Base-by-base conservation (phyloP, 768 basidiomycete genomes). In the Porpolomopsis calyptriformis region DNA sequence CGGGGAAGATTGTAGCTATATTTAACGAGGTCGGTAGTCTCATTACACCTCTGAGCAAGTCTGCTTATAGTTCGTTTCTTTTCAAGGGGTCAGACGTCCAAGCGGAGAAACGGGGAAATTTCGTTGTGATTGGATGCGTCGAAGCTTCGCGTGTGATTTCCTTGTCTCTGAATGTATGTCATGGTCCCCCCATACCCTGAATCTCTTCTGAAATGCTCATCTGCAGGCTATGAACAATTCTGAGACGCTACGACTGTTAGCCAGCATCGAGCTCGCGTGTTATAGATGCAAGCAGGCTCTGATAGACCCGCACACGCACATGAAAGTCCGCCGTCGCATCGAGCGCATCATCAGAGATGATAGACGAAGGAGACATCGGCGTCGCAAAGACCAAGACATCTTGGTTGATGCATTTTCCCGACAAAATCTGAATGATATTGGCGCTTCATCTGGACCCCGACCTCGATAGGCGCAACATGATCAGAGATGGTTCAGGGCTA, bases 31-130 rank as follows among this genome's bases (percentile, higher is more conserved):
- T 81, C 45, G 50, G 74, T 62, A 10, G 4, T 22, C 31, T 2
- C 22, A n/a, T n/a, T n/a, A n/a, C n/a, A n/a, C n/a, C n/a, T n/a
- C n/a, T n/a, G n/a, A n/a, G n/a, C n/a, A 22, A 16, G 24, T 25
- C 20, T 45, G 11, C 18, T 18, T 40, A 43, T 11, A 16, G 8
- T 10, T n/a, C 11, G 14, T 1, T 23, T 37, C 22, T 12, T 14
- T 22, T 23, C 19, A 44, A 85, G 82, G 57, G 68, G 19, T 77
- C 76, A 47, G 80, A 88, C 58, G 64, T 89, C 29, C 84, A 88
- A 66, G 86, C 85, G 14, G 87, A 90, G 64, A 85, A 85, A 63
- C 76, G 87, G 52, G 87, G 87, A 43, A 89, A 88, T 59, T 90
- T 90, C 57, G 80, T 90, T 18, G 85, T 90, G 22, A 75, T 90